Percentiles rank a stretch among this genome's conserved stretches.
phyloP scores from a whole-genome alignment of 2,329 filamentous ascomycete genomes.

The Neoscytalidium dimidiatum region DNA sequence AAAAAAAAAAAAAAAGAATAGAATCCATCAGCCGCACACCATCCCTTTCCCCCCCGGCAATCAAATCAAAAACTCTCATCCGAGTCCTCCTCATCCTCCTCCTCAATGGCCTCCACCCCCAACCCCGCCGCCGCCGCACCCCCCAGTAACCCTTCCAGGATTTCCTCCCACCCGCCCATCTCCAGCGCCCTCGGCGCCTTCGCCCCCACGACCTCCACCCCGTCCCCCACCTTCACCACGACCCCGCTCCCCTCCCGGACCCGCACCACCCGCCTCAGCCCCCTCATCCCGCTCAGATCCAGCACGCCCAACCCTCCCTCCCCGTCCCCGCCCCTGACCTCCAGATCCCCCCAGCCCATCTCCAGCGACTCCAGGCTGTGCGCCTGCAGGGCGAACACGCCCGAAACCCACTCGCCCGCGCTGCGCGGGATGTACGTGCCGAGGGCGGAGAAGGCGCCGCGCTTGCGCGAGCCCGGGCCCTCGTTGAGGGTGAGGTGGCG shows the following conservation, averaged over 20 bases:
- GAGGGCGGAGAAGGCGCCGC: neutral
- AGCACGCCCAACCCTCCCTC: neutral
- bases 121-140: neutral
- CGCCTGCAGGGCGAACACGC: neutral
- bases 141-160: neutral
- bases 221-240: neutral
- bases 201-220: neutral
- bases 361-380: neutral
- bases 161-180: neutral
- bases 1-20: neutral
- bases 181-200: neutral
- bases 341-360: neutral
- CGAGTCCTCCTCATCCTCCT: neutral
- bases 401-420: neutral
- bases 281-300: neutral
- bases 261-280: neutral
- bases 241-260: neutral
- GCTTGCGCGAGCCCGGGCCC: neutral
- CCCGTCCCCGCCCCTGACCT: neutral
- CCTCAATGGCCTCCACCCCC: neutral
- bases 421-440: neutral
- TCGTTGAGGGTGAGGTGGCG: neutral
- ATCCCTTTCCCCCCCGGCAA: neutral
- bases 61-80: neutral
- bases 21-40: neutral